Evolutionary conservation across 2,329 filamentous ascomycete genomes (phyloP).

Genomic region (Stemphylium beticola): DNA sequence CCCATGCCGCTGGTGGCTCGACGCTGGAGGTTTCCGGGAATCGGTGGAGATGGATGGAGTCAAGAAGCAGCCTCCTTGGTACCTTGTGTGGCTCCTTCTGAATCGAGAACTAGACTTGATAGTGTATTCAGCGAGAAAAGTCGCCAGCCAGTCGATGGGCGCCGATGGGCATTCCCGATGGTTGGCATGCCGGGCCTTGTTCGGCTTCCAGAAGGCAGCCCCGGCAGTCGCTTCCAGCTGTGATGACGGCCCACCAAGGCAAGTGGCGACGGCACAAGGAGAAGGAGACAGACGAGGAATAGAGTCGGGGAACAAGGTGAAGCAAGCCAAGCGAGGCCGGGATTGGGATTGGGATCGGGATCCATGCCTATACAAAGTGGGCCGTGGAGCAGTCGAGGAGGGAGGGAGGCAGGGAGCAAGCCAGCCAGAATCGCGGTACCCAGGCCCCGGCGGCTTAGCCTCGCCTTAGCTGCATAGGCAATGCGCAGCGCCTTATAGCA

Average conservation of each 20-base stretch:
- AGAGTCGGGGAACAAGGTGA: not conserved
- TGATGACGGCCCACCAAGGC: not conserved
- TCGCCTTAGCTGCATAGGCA: conserved; percentile 5
- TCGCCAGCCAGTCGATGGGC: not conserved
- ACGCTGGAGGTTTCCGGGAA: conserved; percentile 3
- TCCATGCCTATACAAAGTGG: too few relatives aligned
- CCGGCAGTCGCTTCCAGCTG: not conserved
- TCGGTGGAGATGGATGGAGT: not conserved
- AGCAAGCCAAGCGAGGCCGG: not conserved
- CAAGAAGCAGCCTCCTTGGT: not conserved
- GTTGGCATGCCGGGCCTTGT: not conserved
- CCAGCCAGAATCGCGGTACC: too few relatives aligned
- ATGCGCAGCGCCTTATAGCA: conserved; percentile 11
- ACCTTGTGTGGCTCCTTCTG: conserved; percentile 3
- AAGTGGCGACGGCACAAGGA: not conserved
- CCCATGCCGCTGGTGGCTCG: not conserved
- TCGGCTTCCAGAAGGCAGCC: conserved; percentile 6
- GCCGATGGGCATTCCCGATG: not conserved
- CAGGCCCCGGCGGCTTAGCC: not conserved
- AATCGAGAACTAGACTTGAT: not conserved
- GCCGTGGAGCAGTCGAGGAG: too few relatives aligned
- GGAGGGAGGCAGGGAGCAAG: too few relatives aligned
- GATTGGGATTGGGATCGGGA: too few relatives aligned
- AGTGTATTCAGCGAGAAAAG: not conserved
- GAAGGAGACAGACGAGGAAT: conserved; percentile 2